Evolutionary conservation across 1,284 basidiomycete species (phyloP).

Genomic region (Porodaedalea pini): DNA sequence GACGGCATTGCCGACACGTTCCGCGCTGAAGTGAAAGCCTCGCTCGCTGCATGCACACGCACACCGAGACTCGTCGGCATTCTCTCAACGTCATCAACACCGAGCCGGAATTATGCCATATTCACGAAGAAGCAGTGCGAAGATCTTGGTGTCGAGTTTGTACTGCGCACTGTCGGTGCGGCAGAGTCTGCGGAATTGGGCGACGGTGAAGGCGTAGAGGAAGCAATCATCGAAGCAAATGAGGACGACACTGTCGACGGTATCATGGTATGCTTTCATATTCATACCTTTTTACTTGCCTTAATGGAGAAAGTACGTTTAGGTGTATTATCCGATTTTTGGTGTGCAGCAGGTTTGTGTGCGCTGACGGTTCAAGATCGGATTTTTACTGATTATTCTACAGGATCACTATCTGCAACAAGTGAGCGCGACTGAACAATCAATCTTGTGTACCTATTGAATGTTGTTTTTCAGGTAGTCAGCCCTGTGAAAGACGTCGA

Average conservation of each 20-base stretch:
- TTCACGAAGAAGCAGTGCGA: constrained; percentile 93
- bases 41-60: constrained; percentile 39
- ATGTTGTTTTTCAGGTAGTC: constrained; percentile 59
- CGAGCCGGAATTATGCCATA: constrained; percentile 89
- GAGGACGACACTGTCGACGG: constrained; percentile 84
- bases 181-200: constrained; percentile 53
- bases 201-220: constrained; percentile 77
- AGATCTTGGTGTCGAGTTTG: constrained; percentile 84
- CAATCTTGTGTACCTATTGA: background rate
- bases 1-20: constrained; percentile 67
- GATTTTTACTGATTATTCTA: constrained; percentile 11
- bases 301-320: background rate
- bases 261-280: constrained; percentile 75
- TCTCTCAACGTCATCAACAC: constrained; percentile 81
- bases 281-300: constrained; percentile 3
- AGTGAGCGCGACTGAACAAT: constrained; percentile 35
- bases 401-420: constrained; percentile 97
- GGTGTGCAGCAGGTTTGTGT: constrained; percentile 73
- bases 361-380: constrained; percentile 17
- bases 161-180: constrained; percentile 69
- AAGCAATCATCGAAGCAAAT: constrained; percentile 93
- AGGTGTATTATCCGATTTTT: constrained; percentile 94
- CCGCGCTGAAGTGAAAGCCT: constrained; percentile 59
- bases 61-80: constrained; percentile 88
- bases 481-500: constrained; percentile 97